Evolutionary conservation across 306 rosid species (phyloP).

Genomic region (Senna siamea): DNA sequence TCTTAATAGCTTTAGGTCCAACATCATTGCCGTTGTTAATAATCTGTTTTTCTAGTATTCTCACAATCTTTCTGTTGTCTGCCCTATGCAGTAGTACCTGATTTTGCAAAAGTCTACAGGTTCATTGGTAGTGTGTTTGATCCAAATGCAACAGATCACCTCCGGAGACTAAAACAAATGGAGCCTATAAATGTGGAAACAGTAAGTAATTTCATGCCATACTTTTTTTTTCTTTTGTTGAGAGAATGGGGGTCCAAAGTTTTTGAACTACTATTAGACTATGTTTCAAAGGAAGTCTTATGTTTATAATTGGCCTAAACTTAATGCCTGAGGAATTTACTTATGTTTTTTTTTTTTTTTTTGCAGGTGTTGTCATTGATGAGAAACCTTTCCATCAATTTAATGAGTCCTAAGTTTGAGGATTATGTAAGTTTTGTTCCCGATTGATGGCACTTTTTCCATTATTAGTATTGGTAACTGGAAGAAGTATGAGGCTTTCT

Average conservation of each 20-base stretch:
- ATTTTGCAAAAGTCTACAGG: conserved; percentile 66
- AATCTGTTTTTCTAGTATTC: not conserved
- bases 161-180: conserved; percentile 68
- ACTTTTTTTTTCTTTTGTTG: not conserved
- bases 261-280: conserved; percentile 15
- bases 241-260: not conserved
- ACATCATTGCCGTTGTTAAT: not conserved
- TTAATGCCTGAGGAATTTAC: not conserved
- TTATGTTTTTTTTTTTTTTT: conserved; percentile 33
- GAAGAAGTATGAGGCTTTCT: not conserved
- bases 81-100: conserved; percentile 59
- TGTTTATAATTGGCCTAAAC: not conserved
- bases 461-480: conserved; percentile 13
- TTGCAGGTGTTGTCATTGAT: conserved; percentile 64
- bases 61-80: not conserved
- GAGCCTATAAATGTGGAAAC: conserved; percentile 69
- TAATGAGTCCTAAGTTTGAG: conserved; percentile 64
- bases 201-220: conserved; percentile 45
- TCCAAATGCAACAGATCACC: conserved; percentile 57
- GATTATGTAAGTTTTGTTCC: conserved; percentile 55
- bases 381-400: conserved; percentile 64
- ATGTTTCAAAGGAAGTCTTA: not conserved
- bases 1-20: not conserved
- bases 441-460: not conserved
- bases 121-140: conserved; percentile 71